Evolutionary conservation across 2,329 filamentous ascomycete genomes (phyloP).

Genomic region (Colletotrichum siamense): DNA sequence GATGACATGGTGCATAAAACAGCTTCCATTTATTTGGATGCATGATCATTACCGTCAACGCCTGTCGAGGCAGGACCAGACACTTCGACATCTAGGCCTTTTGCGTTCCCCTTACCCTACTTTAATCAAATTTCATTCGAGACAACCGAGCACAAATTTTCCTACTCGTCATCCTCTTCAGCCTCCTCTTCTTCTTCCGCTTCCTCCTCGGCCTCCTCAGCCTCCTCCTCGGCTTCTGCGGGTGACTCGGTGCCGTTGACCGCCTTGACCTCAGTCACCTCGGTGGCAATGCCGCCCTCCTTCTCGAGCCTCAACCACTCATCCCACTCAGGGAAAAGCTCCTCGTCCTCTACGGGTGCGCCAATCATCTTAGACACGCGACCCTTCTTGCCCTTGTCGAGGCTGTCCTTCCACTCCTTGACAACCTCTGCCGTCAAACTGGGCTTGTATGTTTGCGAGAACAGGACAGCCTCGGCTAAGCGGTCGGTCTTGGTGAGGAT

Average conservation of each 20-base stretch:
- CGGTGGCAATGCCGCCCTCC: slow-evolving; percentile 60
- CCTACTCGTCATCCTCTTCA: slow-evolving; percentile 25
- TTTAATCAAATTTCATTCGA: slow-evolving; percentile 8
- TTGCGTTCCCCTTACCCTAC: slow-evolving; percentile 19
- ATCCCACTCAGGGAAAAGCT: slow-evolving; percentile 96
- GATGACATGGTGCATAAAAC: slow-evolving; percentile 19
- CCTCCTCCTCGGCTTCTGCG: slow-evolving; percentile 27
- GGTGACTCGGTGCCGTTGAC: slow-evolving; percentile 26
- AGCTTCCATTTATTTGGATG: slow-evolving; percentile 24
- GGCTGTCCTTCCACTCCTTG: slow-evolving; percentile 77
- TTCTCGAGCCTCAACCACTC: slow-evolving; percentile 84
- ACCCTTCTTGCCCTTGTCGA: slow-evolving; percentile 86
- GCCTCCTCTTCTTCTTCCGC: slow-evolving; percentile 25
- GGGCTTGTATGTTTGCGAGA: slow-evolving; percentile 95
- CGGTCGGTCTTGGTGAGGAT: slow-evolving; percentile 81
- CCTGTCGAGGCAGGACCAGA: slow-evolving; percentile 20
- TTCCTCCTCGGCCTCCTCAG: slow-evolving; percentile 30
- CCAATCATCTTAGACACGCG: slow-evolving; percentile 86
- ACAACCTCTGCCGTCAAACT: slow-evolving; percentile 73
- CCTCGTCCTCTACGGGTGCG: slow-evolving; percentile 80
- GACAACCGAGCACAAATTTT: not conserved
- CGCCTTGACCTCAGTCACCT: slow-evolving; percentile 28
- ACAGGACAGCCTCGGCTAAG: slow-evolving; percentile 84
- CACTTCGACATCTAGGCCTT: slow-evolving; percentile 24
- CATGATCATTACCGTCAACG: slow-evolving; percentile 27